Evolutionary conservation across 257 asterid genomes (phyloP), one percentile per base, ranked within the genome.

Genomic region (Capsicum baccatum): DNA sequence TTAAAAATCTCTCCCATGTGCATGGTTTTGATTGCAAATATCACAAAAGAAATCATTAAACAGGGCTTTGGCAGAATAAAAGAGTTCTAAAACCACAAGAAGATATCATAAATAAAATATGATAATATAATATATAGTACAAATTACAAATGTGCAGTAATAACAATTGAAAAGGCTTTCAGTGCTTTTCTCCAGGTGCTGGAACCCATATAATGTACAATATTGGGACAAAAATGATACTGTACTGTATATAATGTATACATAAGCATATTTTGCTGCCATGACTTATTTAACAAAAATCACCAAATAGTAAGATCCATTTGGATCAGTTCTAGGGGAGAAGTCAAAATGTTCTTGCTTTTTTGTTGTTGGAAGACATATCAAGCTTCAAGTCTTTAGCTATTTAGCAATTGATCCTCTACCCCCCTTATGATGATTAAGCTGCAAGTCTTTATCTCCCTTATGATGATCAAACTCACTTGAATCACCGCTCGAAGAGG

Each of bases 401-500:
- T 39, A 39, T 3, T 39, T 39, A 39, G 44, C 44, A 39, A 39
- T 39, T 39, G 44, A 39, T 39, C 44, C 44, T 39, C 44, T 39
- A 39, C 44, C 44, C 42, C 42, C 42, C 42, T 37, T 37, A 37
- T 37, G 42, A 37, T 37, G 42, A 1, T 37, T 4, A 37, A 37
- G 42, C 4, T 37, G 2, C 42, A 37, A 37, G 42, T 37, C 42
- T 37, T 37, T 37, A 37, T 17, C 14, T 50, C 14, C 68, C 83
- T 6, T 84, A 35, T 85, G 59, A 12, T 80, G 56, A 8, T 52
- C 68, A 50, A 44, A 39, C 59, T 86, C 92, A 55, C 81, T 79
- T 56, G 91, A 87, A 48, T 91, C 92, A 17, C 85, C 64, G 85
- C 90, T 87, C 16, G 95, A 85, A 12, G 94, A 70, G 10, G 97